These are phyloP conservation scores for Microsporum canis DNA, from an alignment of 2,329 filamentous ascomycete genomes.

Conservation along the genomic window DNA sequence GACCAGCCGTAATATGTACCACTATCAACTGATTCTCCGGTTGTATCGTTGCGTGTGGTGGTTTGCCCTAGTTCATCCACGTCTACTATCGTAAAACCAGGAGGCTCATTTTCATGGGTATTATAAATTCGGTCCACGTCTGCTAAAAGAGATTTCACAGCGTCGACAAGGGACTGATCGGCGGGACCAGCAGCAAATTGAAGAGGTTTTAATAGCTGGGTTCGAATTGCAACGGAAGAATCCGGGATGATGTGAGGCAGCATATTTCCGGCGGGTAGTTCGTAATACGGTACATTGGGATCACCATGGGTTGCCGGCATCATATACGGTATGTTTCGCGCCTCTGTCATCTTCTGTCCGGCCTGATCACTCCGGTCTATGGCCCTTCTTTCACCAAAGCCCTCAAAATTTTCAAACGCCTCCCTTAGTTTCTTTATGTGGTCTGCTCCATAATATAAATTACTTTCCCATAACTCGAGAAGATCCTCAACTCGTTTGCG, in stretches of 20 bases:
- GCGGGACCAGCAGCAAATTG: constrained; percentile 58
- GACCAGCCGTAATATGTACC: constrained; percentile 88
- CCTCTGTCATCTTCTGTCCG: constrained; percentile 35
- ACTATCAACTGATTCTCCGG: constrained; percentile 51
- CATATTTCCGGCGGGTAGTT: constrained; percentile 71
- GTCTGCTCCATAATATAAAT: constrained; percentile 48
- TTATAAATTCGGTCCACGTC: constrained; percentile 60
- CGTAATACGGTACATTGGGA: constrained; percentile 60
- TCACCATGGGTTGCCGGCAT: constrained; percentile 72
- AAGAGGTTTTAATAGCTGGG: constrained; percentile 58
- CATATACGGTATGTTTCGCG: constrained; percentile 48
- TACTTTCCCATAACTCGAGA: constrained; percentile 58
- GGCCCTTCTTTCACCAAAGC: constrained; percentile 23
- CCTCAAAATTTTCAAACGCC: constrained; percentile 40
- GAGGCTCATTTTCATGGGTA: constrained; percentile 37
- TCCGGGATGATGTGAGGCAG: constrained; percentile 68
- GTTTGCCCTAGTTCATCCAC: constrained; percentile 66
- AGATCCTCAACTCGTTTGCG: constrained; percentile 53
- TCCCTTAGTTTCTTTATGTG: constrained; percentile 50
- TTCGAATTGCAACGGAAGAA: constrained; percentile 61
- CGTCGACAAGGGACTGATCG: constrained; percentile 51
- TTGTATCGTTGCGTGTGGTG: constrained; percentile 54
- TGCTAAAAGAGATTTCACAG: constrained; percentile 58
- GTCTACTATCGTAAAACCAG: constrained; percentile 45
- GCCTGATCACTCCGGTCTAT: constrained; percentile 19